Percentiles rank a stretch among this genome's conserved stretches.
Evolutionary conservation across 495 filamentous ascomycete genomes (phyloP).

Genomic region (Lineolata rhizophorae): DNA sequence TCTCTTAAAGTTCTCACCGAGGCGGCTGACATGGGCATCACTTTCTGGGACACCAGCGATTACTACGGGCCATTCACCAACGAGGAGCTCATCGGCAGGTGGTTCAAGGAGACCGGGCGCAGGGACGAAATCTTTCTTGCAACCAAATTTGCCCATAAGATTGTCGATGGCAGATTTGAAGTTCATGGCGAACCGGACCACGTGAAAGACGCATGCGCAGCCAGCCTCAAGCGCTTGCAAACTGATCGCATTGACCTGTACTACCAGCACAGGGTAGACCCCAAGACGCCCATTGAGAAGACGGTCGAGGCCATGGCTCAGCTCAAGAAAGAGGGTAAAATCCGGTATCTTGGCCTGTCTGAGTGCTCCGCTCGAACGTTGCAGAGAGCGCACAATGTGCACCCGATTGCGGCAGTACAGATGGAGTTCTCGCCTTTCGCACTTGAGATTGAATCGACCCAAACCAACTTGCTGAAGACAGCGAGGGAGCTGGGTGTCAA

Average conservation of each 20-base stretch:
- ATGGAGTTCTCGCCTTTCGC: slow-evolving; percentile 3
- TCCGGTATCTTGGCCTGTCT: slow-evolving; percentile 2
- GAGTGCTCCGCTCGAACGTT: background rate
- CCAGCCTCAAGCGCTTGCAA: background rate
- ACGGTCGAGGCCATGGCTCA: slow-evolving; percentile 4
- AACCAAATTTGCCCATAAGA: background rate
- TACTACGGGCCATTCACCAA: slow-evolving; percentile 17
- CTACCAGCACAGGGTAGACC: background rate
- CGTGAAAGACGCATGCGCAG: slow-evolving; percentile 10
- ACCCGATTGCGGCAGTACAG: slow-evolving; percentile 1
- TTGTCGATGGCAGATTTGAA: slow-evolving; percentile 3
- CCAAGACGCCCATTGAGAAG: slow-evolving; percentile 3
- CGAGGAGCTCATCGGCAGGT: background rate
- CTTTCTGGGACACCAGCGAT: slow-evolving; percentile 12
- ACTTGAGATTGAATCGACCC: slow-evolving; percentile 1
- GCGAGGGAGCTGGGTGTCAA: slow-evolving; percentile 1
- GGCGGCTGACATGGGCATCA: slow-evolving; percentile 11
- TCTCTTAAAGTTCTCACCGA: slow-evolving; percentile 8
- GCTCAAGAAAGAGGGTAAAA: slow-evolving; percentile 15
- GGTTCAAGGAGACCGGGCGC: slow-evolving; percentile 1
- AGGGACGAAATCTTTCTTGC: slow-evolving; percentile 1
- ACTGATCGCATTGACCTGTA: slow-evolving; percentile 1
- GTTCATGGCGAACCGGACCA: slow-evolving; percentile 13
- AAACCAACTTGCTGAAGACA: slow-evolving; percentile 1
- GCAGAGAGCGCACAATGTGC: background rate